Percentiles rank a stretch among this genome's conserved stretches.
Evolutionary conservation across 2,329 filamentous ascomycete species (phyloP).

Genomic region (Colletotrichum limetticola): DNA sequence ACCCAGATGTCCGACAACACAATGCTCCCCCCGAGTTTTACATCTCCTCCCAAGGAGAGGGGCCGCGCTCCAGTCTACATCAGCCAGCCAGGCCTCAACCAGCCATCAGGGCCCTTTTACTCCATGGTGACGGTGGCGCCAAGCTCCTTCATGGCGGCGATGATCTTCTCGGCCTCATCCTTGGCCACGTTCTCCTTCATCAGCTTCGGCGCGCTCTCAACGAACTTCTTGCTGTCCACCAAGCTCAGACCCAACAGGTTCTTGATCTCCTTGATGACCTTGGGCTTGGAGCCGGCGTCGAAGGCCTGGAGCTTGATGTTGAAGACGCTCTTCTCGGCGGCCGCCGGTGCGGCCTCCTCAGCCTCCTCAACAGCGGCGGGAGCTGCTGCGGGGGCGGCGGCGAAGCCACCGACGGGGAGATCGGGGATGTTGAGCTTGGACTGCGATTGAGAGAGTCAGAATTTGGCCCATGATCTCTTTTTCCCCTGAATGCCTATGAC

Average conservation of each 20-base stretch:
- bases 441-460: slow-evolving; percentile 56
- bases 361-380: slow-evolving; percentile 78
- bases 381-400: slow-evolving; percentile 64
- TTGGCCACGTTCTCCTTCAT: slow-evolving; percentile 99
- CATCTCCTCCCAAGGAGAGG: slow-evolving; percentile 10
- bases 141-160: slow-evolving; percentile 91
- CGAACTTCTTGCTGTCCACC: slow-evolving; percentile 99
- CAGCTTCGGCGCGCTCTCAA: slow-evolving; percentile 96
- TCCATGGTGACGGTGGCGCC: slow-evolving; percentile 93
- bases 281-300: slow-evolving; percentile 90
- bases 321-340: slow-evolving; percentile 97
- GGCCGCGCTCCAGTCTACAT: slow-evolving; percentile 4
- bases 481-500: not conserved
- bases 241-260: slow-evolving; percentile 91
- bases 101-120: slow-evolving; percentile 58
- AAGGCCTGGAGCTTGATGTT: slow-evolving; percentile 93
- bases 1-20: slow-evolving; percentile 30
- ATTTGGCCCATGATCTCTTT: slow-evolving; percentile 14
- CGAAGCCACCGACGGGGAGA: slow-evolving; percentile 92
- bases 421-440: slow-evolving; percentile 97
- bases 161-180: slow-evolving; percentile 99
- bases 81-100: not conserved
- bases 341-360: slow-evolving; percentile 87
- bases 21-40: slow-evolving; percentile 18
- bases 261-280: slow-evolving; percentile 99